A percentile compares a stretch with the other conserved stretches of the same genome.
Evolutionary conservation across 305 asterid species (phyloP).

Genomic region (Plantago lanceolata): DNA sequence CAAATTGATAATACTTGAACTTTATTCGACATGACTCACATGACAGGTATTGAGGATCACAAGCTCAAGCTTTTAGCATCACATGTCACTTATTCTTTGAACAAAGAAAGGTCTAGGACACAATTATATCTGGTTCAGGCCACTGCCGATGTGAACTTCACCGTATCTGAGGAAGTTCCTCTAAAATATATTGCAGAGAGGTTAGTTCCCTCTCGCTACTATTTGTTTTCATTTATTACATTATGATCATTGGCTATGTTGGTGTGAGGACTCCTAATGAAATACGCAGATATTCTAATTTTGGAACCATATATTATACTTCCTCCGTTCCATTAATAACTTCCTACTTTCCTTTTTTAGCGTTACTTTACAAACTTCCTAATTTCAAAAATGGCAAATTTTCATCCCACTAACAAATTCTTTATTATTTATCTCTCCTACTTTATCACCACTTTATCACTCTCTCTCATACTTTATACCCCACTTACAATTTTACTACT

Average conservation of each 20-base stretch:
- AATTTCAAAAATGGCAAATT: no score
- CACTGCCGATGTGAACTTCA: constrained; percentile 29
- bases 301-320: neutral
- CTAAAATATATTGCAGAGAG: constrained; percentile 29
- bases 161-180: constrained; percentile 21
- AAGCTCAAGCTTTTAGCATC: constrained; percentile 45
- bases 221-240: constrained; percentile 3
- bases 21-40: constrained; percentile 17
- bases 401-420: no score
- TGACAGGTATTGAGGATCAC: constrained; percentile 36
- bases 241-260: neutral
- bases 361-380: no score
- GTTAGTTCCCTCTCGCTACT: constrained; percentile 23
- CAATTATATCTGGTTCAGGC: constrained; percentile 47
- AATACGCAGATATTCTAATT: neutral
- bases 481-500: no score
- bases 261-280: neutral
- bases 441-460: no score
- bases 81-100: constrained; percentile 41
- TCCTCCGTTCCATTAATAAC: no score
- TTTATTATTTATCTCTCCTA: no score
- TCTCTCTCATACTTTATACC: no score
- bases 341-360: no score
- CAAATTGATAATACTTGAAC: constrained; percentile 1
- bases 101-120: constrained; percentile 45